These are phyloP conservation scores for Cadophora sp. DNA, from an alignment of 2,329 filamentous ascomycete species.

Conservation along the genomic window DNA sequence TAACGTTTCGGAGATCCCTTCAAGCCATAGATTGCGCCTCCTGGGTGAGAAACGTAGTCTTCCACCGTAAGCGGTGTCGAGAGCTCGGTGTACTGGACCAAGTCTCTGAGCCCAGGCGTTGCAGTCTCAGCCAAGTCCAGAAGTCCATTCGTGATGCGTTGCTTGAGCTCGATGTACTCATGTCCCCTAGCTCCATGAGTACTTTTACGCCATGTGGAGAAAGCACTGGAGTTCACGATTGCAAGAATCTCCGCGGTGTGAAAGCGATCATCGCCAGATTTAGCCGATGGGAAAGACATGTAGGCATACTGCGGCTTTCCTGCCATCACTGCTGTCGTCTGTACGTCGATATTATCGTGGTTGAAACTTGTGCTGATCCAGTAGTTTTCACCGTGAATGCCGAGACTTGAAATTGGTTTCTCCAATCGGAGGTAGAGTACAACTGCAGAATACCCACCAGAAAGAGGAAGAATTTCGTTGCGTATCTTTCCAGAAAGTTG, in stretches of 20 bases:
- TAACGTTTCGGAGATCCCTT: background rate
- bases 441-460: background rate
- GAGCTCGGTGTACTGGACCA: background rate
- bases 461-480: background rate
- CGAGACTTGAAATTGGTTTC: background rate
- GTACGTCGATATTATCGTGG: background rate
- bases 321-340: background rate
- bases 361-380: background rate
- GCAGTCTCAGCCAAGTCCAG: background rate
- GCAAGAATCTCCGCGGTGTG: background rate
- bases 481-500: background rate
- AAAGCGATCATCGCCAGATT: background rate
- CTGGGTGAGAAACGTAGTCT: constrained; percentile 1
- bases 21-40: background rate
- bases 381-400: background rate
- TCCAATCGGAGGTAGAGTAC: background rate
- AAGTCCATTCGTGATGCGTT: background rate
- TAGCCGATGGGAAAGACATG: constrained; percentile 15
- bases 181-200: background rate
- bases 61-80: background rate
- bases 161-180: background rate
- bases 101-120: background rate
- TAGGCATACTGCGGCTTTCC: constrained; percentile 7
- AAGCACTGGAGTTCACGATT: background rate
- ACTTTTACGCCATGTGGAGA: background rate